Evolutionary conservation across 768 basidiomycete genomes (phyloP), one percentile per base, ranked within the genome.

Genomic region (Strobilomyces dryophilus): DNA sequence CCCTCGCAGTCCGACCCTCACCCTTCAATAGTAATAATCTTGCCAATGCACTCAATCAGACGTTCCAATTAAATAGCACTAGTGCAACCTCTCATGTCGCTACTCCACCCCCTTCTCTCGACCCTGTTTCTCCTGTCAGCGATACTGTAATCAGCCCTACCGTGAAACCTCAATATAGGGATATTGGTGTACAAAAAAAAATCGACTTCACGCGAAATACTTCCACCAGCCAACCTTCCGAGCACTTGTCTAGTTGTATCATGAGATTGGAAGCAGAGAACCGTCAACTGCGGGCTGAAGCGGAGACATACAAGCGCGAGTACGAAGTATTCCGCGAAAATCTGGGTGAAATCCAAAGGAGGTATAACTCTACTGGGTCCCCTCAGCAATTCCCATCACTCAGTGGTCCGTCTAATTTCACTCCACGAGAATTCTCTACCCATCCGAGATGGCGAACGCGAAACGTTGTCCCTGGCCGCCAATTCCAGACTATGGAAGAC

Each of bases 31-130:
- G 26, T 14, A 42, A 42, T 42, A 9, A 47, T 8, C 62, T 68
- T 42, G 59, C 62, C 47, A 59, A 49, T 6, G 66, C 67, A 41
- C 58, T 67, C 21, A 67, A 67, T 49, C 54, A 54, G n/a, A 69
- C 66, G 37, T 67, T 67, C 15, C 57, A 56, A 54, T 45, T 47
- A 10, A 67, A 69, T 54, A 45, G 53, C 29, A 57, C 55, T 46
- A 44, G 53, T 54, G 46, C 54, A 47, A 10, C 57, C 36, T 32
- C 54, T 42, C 39, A 26, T 52, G 42, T 50, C 12, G n/a, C 40
- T 49, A 42, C 45, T 52, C 58, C 53, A 42, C 31, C 49, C n/a
- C 51, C 17, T 34, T 44, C 49, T 45, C 21, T 10, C 27, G 41
- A 55, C 37, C 11, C 50, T 43, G 29, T 37, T 1, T 12, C 53